A percentile compares a stretch with the other conserved stretches of the same genome.
These are phyloP conservation scores for Strobilomyces dryophilus DNA, from an alignment of 768 basidiomycete genomes.

Conservation along the genomic window DNA sequence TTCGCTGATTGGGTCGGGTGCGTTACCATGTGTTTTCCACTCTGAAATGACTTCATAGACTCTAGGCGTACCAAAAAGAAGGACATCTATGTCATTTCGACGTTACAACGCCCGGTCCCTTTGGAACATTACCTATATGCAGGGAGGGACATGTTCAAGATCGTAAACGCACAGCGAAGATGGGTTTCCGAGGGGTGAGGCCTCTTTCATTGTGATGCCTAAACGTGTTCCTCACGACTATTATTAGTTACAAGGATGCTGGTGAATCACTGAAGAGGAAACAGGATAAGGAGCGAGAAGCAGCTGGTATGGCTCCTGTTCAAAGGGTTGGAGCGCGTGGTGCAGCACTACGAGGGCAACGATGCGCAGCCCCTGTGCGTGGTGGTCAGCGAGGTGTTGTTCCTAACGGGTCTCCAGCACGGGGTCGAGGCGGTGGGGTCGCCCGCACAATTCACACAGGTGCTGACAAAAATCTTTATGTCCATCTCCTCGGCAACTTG, in stretches of 20 bases:
- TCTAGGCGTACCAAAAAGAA: conserved; percentile 95
- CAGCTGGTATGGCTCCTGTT: conserved; percentile 84
- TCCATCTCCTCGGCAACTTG: conserved; percentile 83
- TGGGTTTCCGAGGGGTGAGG: conserved; percentile 70
- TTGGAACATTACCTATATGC: conserved; percentile 96
- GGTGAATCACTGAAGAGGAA: conserved; percentile 85
- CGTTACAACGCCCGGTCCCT: conserved; percentile 92
- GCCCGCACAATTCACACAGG: conserved; percentile 59
- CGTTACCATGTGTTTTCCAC: conserved; percentile 26
- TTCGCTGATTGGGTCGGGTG: conserved; percentile 99
- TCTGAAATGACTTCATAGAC: conserved; percentile 5
- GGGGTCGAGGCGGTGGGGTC: conserved; percentile 43
- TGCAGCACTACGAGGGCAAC: conserved; percentile 46
- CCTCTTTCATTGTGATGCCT: neutral
- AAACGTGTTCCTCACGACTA: conserved; percentile 3
- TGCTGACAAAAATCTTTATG: conserved; percentile 88
- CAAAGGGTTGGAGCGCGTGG: conserved; percentile 82
- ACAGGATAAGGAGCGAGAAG: conserved; percentile 98
- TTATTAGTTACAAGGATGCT: conserved; percentile 79
- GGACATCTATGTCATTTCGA: conserved; percentile 98
- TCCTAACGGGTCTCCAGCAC: conserved; percentile 31
- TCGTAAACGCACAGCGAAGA: conserved; percentile 77
- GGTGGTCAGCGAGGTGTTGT: conserved; percentile 52
- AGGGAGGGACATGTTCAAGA: conserved; percentile 88
- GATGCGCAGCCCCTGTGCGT: conserved; percentile 46